Percentiles rank a stretch among this genome's conserved stretches.
These are phyloP conservation scores for Chernovozyma sophiae-reginae DNA, from an alignment of 1,139 yeast genomes.

Conservation along the genomic window DNA sequence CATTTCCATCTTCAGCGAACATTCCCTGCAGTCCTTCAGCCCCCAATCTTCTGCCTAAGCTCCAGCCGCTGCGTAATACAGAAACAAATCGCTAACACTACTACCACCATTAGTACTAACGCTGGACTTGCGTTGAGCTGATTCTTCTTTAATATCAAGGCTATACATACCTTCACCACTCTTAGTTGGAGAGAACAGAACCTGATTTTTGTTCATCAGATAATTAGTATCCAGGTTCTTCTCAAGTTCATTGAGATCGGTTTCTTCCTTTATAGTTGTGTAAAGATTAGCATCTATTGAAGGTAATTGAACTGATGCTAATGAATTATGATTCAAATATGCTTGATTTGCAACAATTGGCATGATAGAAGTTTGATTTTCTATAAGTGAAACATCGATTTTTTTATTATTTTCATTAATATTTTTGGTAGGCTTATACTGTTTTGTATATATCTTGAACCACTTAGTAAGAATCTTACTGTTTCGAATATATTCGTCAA, in stretches of 20 bases:
- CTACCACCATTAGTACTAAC: not conserved
- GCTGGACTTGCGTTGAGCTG: not conserved
- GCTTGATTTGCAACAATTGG: too few species aligned
- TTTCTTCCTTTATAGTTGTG: not conserved
- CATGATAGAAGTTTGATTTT: not conserved
- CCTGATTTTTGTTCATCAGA: not conserved
- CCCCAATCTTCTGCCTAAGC: too few species aligned
- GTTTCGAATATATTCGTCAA: conserved; percentile 3
- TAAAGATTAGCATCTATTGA: not conserved
- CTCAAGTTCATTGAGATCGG: not conserved
- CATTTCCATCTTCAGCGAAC: too few species aligned
- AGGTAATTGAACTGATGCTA: not conserved
- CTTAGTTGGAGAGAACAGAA: not conserved
- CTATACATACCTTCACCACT: not conserved
- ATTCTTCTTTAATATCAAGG: not conserved
- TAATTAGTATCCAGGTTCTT: too few species aligned
- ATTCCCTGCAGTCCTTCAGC: too few species aligned
- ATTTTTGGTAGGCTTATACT: not conserved
- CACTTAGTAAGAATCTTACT: conserved; percentile 2
- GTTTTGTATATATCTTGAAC: not conserved
- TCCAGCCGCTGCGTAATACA: conserved; percentile 7
- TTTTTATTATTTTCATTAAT: too few species aligned
- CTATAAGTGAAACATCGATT: not conserved
- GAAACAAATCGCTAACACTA: conserved; percentile 6
- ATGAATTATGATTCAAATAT: not conserved